Evolutionary conservation across 192 early-diverging fungal genomes (phyloP), one percentile per base, ranked within the genome.

Genomic region (Powellomyces hirtus): DNA sequence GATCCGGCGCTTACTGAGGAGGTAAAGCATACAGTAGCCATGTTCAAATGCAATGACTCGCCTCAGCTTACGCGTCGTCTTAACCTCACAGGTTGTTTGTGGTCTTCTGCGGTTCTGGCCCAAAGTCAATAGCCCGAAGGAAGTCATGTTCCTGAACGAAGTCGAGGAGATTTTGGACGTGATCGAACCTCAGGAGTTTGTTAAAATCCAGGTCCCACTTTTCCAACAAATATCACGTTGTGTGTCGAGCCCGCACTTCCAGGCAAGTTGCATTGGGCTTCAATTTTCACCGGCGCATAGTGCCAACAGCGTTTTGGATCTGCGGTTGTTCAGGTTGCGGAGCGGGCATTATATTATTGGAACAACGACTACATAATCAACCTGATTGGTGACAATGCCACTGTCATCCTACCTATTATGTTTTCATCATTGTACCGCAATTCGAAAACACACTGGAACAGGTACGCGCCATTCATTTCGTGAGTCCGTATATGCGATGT

Each of bases 91-190:
- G 83, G 92, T 97, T 38, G 82, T 99, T 33, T 86, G 84, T 70
- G 90, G 91, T 5, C 77, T 99, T 52, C 78, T 99, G 67, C 87
- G 94, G 30, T 98, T 86, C 77, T 99, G 97, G 97, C 97, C 97
- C 56, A 98, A 97, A 77, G 94, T 99, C 45, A 99, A 98, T 83
- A 94, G 91, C 69, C 94, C 94, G 14, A 99, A 99, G 77, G 96
- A 99, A 81, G 94, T 98, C 63, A 97, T 99, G 95, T 99, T 96
- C 79, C 83, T 99, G 70, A 94, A 93, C 77, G 97, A 99, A 77
- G 82, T 98, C 42, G 97, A 99, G 71, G 95, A 96, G 66, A 95
- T 99, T 27, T 73, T 99, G 83, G 94, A 97, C 75, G 90, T 95
- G 0, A 94, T 93, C 51, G 96, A 99, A 70, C 92, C 91, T 2